Evolutionary conservation across 768 basidiomycete genomes (phyloP).

Genomic region (Cantharellus anzutake): DNA sequence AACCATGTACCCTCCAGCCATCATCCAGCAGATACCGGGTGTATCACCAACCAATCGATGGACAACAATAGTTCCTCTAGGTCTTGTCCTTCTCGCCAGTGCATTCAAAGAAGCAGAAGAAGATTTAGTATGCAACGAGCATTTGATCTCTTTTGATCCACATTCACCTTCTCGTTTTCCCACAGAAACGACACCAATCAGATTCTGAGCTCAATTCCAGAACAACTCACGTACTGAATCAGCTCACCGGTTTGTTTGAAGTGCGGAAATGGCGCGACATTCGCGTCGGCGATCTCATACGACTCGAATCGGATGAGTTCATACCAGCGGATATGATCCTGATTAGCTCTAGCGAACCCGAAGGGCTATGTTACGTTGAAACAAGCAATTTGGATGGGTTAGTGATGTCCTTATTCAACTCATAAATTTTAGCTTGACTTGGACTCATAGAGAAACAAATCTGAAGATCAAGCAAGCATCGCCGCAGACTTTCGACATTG

Average conservation of each 20-base stretch:
- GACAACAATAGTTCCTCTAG: conserved; percentile 86
- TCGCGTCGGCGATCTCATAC: conserved; percentile 78
- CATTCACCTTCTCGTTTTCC: neutral
- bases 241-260: conserved; percentile 37
- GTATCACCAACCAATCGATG: conserved; percentile 92
- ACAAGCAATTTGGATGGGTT: conserved; percentile 96
- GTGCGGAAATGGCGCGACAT: conserved; percentile 78
- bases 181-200: conserved; percentile 79
- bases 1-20: conserved; percentile 24
- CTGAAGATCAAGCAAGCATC: conserved; percentile 97
- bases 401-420: conserved; percentile 11
- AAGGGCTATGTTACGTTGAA: conserved; percentile 94
- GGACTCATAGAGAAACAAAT: conserved; percentile 63
- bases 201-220: conserved; percentile 84
- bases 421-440: neutral
- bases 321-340: conserved; percentile 90
- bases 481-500: conserved; percentile 56
- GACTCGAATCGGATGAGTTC: conserved; percentile 79
- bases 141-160: neutral
- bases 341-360: conserved; percentile 81
- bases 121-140: conserved; percentile 50
- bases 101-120: conserved; percentile 94
- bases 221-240: conserved; percentile 49
- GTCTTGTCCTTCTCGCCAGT: conserved; percentile 73
- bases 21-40: conserved; percentile 93